phyloP scores from a whole-genome alignment of 2,329 filamentous ascomycete genomes.

The Biscogniauxia sp. region DNA sequence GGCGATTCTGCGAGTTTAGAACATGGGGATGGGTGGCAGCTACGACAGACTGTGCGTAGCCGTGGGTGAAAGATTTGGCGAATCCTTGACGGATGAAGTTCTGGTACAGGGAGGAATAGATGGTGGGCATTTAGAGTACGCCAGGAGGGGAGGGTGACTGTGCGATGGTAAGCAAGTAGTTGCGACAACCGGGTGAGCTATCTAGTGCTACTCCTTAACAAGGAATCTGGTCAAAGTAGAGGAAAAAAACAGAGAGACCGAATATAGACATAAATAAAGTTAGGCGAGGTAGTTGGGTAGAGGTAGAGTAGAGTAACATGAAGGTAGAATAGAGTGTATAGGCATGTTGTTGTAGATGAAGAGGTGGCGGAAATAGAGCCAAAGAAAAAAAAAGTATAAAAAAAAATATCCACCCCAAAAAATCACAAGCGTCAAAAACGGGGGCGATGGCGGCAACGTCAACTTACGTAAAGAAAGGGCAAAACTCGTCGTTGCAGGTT shows the following conservation, averaged over 20 bases:
- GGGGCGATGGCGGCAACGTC: conserved; percentile 10
- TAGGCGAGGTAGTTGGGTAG: too few species aligned
- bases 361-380: not conserved
- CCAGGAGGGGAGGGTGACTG: conserved; percentile 59
- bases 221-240: not conserved
- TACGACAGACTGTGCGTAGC: conserved; percentile 96
- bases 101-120: conserved; percentile 67
- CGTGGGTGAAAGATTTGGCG: conserved; percentile 94
- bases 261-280: not conserved
- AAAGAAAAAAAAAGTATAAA: conserved; percentile 3
- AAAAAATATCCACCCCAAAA: too few species aligned
- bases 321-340: too few species aligned
- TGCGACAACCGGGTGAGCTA: conserved; percentile 13
- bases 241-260: not conserved
- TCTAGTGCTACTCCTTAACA: conserved; percentile 8
- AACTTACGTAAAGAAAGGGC: conserved; percentile 63
- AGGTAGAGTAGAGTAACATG: too few species aligned
- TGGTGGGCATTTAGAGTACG: conserved; percentile 86
- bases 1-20: conserved; percentile 70
- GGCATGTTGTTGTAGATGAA: not conserved
- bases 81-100: conserved; percentile 96
- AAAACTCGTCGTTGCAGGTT: conserved; percentile 78
- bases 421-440: not conserved
- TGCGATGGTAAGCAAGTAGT: conserved; percentile 26
- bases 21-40: conserved; percentile 81